Conservation (phyloP, 192 early-diverging fungal species). For the Coemansia sp. region DNA sequence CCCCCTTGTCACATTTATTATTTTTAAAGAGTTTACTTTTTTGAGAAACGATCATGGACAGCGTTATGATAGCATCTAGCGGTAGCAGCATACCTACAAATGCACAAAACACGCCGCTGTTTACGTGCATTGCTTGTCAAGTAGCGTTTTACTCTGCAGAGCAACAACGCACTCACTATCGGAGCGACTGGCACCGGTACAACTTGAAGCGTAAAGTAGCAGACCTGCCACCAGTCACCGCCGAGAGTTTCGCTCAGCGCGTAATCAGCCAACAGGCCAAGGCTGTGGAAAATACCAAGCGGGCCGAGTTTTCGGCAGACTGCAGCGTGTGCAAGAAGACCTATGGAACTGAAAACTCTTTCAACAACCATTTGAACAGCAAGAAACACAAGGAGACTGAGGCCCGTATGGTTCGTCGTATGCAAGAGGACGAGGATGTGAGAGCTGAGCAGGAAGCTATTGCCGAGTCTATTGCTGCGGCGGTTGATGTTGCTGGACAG, state of each 20-base stretch:
- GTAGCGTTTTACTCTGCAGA: slow-evolving; percentile 90
- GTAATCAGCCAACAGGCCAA: slow-evolving; percentile 68
- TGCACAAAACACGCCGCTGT: slow-evolving; percentile 62
- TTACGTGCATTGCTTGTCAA: slow-evolving; percentile 89
- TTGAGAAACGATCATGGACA: slow-evolving; percentile 4
- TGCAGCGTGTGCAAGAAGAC: slow-evolving; percentile 66
- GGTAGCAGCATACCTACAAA: slow-evolving; percentile 41
- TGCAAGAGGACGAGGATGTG: slow-evolving; percentile 49
- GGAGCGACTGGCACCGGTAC: slow-evolving; percentile 98
- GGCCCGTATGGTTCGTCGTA: slow-evolving; percentile 50
- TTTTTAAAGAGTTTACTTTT: background rate
- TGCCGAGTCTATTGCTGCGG: slow-evolving; percentile 41
- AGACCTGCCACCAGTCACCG: slow-evolving; percentile 81
- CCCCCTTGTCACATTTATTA: background rate
- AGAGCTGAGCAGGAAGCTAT: slow-evolving; percentile 48
- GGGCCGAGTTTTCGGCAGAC: slow-evolving; percentile 45
- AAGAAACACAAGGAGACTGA: slow-evolving; percentile 94
- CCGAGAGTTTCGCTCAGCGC: slow-evolving; percentile 82
- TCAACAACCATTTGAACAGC: slow-evolving; percentile 87
- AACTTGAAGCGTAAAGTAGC: slow-evolving; percentile 98
- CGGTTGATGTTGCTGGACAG: background rate
- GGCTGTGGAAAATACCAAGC: slow-evolving; percentile 49
- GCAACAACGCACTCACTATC: slow-evolving; percentile 90
- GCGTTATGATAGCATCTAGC: background rate
- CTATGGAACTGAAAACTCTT: slow-evolving; percentile 83